phyloP scores from a whole-genome alignment of 768 basidiomycete species.

The Tylopilus felleus region DNA sequence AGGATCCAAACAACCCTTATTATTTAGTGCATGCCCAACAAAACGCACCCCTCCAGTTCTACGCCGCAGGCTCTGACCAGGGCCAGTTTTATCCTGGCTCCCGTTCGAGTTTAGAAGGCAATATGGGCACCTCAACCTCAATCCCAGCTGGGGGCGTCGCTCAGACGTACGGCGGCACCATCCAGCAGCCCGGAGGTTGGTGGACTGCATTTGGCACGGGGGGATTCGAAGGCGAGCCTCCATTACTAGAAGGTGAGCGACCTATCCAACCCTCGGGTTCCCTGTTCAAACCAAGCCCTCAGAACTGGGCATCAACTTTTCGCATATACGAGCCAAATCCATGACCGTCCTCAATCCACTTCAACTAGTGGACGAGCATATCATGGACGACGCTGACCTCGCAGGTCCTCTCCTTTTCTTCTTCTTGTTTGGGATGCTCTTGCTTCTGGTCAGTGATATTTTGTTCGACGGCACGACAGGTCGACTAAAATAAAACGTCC shows the following conservation, averaged over 20 bases:
- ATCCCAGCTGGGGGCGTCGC: conserved; percentile 45
- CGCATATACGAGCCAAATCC: conserved; percentile 91
- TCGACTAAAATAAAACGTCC: not conserved
- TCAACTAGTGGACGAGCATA: conserved; percentile 75
- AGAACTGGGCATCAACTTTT: conserved; percentile 98
- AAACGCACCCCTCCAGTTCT: conserved; percentile 72
- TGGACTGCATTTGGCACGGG: conserved; percentile 97
- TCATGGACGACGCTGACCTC: conserved; percentile 99
- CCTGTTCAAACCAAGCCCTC: conserved; percentile 1
- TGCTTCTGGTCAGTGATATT: conserved; percentile 73
- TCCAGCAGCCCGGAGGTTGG: conserved; percentile 76
- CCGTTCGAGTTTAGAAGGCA: conserved; percentile 75
- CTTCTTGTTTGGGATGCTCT: conserved; percentile 90
- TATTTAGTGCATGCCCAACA: conserved; percentile 47
- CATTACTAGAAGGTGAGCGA: conserved; percentile 80
- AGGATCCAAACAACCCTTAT: conserved; percentile 58
- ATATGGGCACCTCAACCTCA: conserved; percentile 52
- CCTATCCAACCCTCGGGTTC: not conserved
- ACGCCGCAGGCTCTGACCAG: conserved; percentile 58
- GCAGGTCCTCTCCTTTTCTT: conserved; percentile 95
- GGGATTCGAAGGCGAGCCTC: conserved; percentile 93
- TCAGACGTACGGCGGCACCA: conserved; percentile 64
- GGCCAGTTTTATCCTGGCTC: conserved; percentile 65
- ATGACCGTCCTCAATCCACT: conserved; percentile 95
- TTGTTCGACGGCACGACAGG: not conserved